A percentile compares a stretch with the other conserved stretches of the same genome.
Conservation (phyloP, 768 basidiomycete species). For the Lactarius quietus region DNA sequence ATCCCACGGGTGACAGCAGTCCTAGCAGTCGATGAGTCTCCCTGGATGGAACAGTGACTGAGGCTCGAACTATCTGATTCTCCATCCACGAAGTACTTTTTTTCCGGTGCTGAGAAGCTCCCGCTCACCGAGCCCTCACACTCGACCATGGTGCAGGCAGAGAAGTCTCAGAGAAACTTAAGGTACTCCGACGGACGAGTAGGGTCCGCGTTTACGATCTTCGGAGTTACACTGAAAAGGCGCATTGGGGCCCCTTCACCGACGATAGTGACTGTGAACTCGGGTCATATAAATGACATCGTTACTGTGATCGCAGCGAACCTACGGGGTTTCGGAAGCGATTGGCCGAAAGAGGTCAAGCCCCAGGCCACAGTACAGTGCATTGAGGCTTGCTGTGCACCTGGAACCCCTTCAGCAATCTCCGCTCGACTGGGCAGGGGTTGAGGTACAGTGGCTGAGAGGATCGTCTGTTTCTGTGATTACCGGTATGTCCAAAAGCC, state of each 20-base stretch:
- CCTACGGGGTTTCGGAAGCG: constrained; percentile 38
- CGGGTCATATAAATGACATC: constrained; percentile 61
- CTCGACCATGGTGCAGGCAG: constrained; percentile 35
- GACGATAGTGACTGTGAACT: constrained; percentile 44
- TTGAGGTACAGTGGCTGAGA: constrained; percentile 68
- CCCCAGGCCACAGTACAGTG: constrained; percentile 30
- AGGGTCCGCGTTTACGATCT: constrained; percentile 64
- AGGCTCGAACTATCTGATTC: constrained; percentile 34
- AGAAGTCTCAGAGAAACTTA: constrained; percentile 28
- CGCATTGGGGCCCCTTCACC: constrained; percentile 57
- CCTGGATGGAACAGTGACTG: constrained; percentile 31
- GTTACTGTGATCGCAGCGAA: constrained; percentile 53
- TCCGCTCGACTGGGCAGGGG: constrained; percentile 64
- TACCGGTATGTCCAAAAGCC: constrained; percentile 47
- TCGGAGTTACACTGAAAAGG: constrained; percentile 49
- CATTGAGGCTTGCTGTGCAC: constrained; percentile 48
- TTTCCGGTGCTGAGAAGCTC: constrained; percentile 35
- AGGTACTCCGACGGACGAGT: constrained; percentile 41
- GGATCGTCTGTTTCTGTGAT: constrained; percentile 77
- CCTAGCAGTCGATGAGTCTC: not conserved
- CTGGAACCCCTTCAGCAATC: constrained; percentile 35
- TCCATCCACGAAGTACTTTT: constrained; percentile 35
- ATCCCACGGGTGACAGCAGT: constrained; percentile 9
- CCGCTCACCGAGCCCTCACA: constrained; percentile 47
- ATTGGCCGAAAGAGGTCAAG: constrained; percentile 22